phyloP scores from a whole-genome alignment of 495 filamentous ascomycete genomes.

The Terfezia claveryi region DNA sequence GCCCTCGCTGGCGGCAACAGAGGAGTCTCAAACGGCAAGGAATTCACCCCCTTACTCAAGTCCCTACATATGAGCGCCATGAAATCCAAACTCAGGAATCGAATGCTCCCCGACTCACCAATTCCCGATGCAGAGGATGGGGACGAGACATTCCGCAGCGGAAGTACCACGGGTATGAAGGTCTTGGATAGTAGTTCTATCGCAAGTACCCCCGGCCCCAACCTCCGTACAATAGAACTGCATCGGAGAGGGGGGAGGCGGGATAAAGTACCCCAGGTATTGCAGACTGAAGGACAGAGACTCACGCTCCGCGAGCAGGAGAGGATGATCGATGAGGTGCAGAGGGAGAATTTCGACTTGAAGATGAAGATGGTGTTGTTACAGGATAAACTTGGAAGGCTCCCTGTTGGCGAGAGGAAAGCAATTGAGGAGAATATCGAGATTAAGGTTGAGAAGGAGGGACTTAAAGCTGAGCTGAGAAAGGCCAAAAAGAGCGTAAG shows the following conservation, averaged over 20 bases:
- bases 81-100: slow-evolving; percentile 47
- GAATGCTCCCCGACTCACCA: slow-evolving; percentile 26
- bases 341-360: slow-evolving; percentile 71
- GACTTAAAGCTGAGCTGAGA: slow-evolving; percentile 65
- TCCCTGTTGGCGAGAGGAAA: slow-evolving; percentile 36
- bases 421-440: slow-evolving; percentile 88
- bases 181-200: slow-evolving; percentile 35
- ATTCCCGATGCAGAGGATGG: not conserved
- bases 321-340: slow-evolving; percentile 73
- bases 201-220: slow-evolving; percentile 64
- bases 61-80: slow-evolving; percentile 36
- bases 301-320: slow-evolving; percentile 86
- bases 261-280: slow-evolving; percentile 28
- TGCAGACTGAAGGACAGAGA: slow-evolving; percentile 63
- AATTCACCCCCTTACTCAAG: slow-evolving; percentile 87
- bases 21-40: slow-evolving; percentile 38
- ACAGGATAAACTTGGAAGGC: slow-evolving; percentile 56
- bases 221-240: slow-evolving; percentile 19
- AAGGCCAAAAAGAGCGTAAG: slow-evolving; percentile 60
- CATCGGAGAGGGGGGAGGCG: slow-evolving; percentile 31
- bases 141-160: slow-evolving; percentile 22
- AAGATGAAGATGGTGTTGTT: slow-evolving; percentile 68
- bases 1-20: slow-evolving; percentile 24
- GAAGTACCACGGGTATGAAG: slow-evolving; percentile 30
- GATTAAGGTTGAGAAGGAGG: slow-evolving; percentile 72